Evolutionary conservation across 192 early-diverging fungal species (phyloP), one percentile per base, ranked within the genome.

Genomic region (Dissophora ornata): DNA sequence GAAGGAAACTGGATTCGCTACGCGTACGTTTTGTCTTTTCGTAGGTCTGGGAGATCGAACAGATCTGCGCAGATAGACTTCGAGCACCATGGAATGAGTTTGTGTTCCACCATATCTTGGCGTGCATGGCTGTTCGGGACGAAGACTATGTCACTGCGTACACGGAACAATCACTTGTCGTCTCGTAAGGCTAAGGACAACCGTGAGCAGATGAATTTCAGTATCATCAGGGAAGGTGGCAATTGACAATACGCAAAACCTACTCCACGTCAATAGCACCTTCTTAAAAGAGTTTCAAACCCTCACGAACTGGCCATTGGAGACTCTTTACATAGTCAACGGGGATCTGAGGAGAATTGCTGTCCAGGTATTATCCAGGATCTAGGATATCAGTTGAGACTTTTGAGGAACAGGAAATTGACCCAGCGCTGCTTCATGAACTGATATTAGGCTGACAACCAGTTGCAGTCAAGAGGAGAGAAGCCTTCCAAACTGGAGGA

Each of bases 401-500:
- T n/a, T n/a, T n/a, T n/a, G n/a, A n/a, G n/a, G n/a, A n/a, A n/a
- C n/a, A n/a, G n/a, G n/a, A n/a, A n/a, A n/a, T n/a, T n/a, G n/a
- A n/a, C n/a, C n/a, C n/a, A n/a, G n/a, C n/a, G n/a, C n/a, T n/a
- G n/a, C n/a, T n/a, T n/a, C n/a, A n/a, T n/a, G n/a, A n/a, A n/a
- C 9, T 18, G 8, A 3, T 38, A 36, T 15, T 22, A 86, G 82
- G 90, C 90, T 0, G 90, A 94, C 61, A 50, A 80, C n/a, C 53
- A 79, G 15, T 46, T 84, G 33, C 58, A 30, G 2, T 44, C 42
- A 15, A 49, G 55, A 29, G 82, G 83, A 8, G 70, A 84, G n/a
- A 87, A 88, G 40, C 73, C 86, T 11, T 80, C 71, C 13, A 81
- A 78, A 21, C 77, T 97, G 28, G 96, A 99, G 58, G 93, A 95